A percentile compares a stretch with the other conserved stretches of the same genome.
These are phyloP conservation scores for Leishmania amazonensis DNA, from an alignment of 208 protist species.

Conservation along the genomic window DNA sequence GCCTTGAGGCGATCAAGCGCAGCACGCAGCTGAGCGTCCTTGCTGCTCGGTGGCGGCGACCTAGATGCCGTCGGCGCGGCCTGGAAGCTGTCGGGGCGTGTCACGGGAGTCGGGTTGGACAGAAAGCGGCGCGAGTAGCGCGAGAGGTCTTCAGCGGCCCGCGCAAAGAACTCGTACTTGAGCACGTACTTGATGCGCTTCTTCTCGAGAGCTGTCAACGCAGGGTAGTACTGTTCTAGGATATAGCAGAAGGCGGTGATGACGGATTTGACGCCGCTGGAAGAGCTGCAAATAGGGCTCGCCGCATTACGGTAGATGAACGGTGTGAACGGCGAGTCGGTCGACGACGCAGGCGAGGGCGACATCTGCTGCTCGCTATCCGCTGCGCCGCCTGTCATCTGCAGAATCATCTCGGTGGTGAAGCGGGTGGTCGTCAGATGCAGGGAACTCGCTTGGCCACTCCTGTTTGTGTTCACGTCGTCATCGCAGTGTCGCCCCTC, in stretches of 20 bases:
- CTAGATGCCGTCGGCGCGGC: neutral
- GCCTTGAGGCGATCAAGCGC: conserved; percentile 24
- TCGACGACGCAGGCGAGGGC: neutral
- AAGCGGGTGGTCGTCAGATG: conserved; percentile 25
- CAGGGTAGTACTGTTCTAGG: conserved; percentile 42
- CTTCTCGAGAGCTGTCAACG: conserved; percentile 12
- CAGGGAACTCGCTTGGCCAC: neutral
- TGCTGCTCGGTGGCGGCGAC: neutral
- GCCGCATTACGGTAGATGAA: conserved; percentile 35
- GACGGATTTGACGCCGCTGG: conserved; percentile 57
- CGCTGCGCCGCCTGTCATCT: neutral
- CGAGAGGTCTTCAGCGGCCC: conserved; percentile 63
- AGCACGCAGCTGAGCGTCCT: conserved; percentile 11
- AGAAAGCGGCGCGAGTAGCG: conserved; percentile 45
- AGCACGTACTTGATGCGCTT: conserved; percentile 78
- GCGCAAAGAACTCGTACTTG: conserved; percentile 69
- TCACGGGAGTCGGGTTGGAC: neutral
- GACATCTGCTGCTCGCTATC: conserved; percentile 1
- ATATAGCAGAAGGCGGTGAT: conserved; percentile 62
- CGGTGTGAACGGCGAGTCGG: conserved; percentile 18
- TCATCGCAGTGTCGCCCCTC: conserved; percentile 8
- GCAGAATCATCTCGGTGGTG: conserved; percentile 44
- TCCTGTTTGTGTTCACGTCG: neutral
- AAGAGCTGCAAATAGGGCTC: conserved; percentile 36
- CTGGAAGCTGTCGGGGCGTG: neutral